phyloP scores from a whole-genome alignment of 2,329 filamentous ascomycete species.

The Alternaria consortialis region DNA sequence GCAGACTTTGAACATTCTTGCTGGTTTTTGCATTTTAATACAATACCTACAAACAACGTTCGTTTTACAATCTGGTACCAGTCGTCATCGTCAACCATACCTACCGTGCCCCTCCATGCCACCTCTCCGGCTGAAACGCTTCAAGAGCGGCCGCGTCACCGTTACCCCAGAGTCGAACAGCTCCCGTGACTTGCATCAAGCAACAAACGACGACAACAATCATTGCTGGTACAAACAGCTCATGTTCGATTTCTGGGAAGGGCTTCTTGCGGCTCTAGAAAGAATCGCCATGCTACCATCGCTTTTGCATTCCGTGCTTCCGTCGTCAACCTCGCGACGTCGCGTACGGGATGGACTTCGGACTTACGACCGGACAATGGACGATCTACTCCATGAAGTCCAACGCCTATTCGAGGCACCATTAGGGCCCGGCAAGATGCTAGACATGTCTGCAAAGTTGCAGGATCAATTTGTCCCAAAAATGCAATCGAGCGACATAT shows the following conservation, averaged over 20 bases:
- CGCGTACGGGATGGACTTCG: slow-evolving; percentile 51
- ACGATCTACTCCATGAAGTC: slow-evolving; percentile 57
- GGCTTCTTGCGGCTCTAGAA: slow-evolving; percentile 50
- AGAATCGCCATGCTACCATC: slow-evolving; percentile 53
- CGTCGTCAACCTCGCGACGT: slow-evolving; percentile 45
- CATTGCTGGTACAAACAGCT: slow-evolving; percentile 45
- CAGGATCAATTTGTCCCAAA: slow-evolving; percentile 64
- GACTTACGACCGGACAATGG: slow-evolving; percentile 57
- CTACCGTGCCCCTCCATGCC: slow-evolving; percentile 41
- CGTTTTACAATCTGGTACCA: slow-evolving; percentile 35
- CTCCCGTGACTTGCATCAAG: slow-evolving; percentile 30
- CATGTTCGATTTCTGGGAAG: slow-evolving; percentile 54
- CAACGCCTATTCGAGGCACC: slow-evolving; percentile 56
- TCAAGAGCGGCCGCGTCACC: slow-evolving; percentile 49
- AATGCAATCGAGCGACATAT: slow-evolving; percentile 65
- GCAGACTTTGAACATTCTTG: slow-evolving; percentile 26
- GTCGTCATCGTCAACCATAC: slow-evolving; percentile 35
- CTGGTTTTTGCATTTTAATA: slow-evolving; percentile 31
- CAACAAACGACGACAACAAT: slow-evolving; percentile 25
- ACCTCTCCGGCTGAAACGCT: slow-evolving; percentile 44
- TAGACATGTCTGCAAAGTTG: slow-evolving; percentile 56
- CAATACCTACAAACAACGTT: slow-evolving; percentile 38
- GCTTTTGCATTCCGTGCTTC: slow-evolving; percentile 49
- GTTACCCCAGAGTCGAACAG: slow-evolving; percentile 34
- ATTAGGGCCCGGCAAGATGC: slow-evolving; percentile 52